Conservation (phyloP, 345 rosid species). For the Moricandia moricandioides region DNA sequence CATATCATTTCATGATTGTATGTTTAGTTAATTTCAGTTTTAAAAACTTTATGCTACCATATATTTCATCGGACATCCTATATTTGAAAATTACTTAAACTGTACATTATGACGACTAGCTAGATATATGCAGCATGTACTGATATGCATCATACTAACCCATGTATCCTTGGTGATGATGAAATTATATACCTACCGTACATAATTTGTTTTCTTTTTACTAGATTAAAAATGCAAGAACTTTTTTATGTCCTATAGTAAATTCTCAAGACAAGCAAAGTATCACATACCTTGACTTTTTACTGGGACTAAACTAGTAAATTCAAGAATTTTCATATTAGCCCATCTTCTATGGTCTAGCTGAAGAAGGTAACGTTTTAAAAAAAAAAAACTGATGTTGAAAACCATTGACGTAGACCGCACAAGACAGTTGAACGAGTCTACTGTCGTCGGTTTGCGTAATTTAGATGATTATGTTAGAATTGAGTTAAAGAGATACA, state of each 20-base stretch:
- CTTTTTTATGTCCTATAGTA: neutral
- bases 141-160: neutral
- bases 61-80: neutral
- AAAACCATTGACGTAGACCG: neutral
- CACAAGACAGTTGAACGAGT: neutral
- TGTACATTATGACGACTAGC: neutral
- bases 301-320: neutral
- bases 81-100: neutral
- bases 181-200: neutral
- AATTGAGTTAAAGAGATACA: neutral
- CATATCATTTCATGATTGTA: conserved; percentile 4
- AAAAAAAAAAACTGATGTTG: neutral
- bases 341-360: conserved; percentile 13
- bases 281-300: conserved; percentile 29
- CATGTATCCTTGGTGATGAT: neutral
- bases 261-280: conserved; percentile 3
- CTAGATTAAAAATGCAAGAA: neutral
- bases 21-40: neutral
- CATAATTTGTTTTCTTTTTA: neutral
- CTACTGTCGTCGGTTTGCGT: neutral
- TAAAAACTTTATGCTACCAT: neutral
- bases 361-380: neutral
- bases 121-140: neutral
- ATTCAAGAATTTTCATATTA: neutral
- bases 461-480: neutral